phyloP scores from a whole-genome alignment of 805 yeast species.

The Schwanniomyces polymorphus region DNA sequence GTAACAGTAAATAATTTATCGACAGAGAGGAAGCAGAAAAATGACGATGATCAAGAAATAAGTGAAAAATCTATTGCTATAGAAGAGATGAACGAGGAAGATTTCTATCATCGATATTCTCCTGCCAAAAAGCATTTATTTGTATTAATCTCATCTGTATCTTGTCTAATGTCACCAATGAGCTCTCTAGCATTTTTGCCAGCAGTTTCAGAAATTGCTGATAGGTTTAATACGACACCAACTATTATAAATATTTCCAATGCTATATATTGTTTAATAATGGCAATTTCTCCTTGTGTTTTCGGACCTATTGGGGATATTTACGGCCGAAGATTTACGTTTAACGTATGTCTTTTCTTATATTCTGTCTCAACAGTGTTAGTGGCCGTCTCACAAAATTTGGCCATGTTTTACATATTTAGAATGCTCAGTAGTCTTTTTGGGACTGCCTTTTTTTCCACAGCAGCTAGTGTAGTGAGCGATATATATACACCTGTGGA shows the following conservation, averaged over 20 bases:
- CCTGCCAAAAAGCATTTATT: not conserved
- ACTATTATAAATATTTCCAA: conserved; percentile 48
- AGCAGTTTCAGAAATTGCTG: conserved; percentile 51
- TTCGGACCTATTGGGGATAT: conserved; percentile 51
- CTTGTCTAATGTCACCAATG: conserved; percentile 46
- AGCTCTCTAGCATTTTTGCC: conserved; percentile 49
- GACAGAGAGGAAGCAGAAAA: not conserved
- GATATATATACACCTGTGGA: conserved; percentile 51
- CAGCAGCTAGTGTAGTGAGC: conserved; percentile 52
- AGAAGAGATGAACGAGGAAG: conserved; percentile 1
- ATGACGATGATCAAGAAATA: not conserved
- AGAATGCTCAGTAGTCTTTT: conserved; percentile 49
- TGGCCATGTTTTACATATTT: conserved; percentile 55
- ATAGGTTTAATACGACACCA: conserved; percentile 44
- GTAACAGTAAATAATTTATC: not conserved
- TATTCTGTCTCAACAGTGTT: conserved; percentile 19
- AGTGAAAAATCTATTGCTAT: not conserved
- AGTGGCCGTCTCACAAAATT: conserved; percentile 49
- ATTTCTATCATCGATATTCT: not conserved
- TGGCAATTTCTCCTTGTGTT: conserved; percentile 54
- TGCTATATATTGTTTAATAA: conserved; percentile 49
- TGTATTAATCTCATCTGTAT: conserved; percentile 12
- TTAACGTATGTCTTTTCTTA: conserved; percentile 39
- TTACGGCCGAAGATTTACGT: conserved; percentile 49
- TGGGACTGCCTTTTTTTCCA: conserved; percentile 55